phyloP scores from a whole-genome alignment of 164 flowering plant genomes.

The Paratinospora sagittata region DNA sequence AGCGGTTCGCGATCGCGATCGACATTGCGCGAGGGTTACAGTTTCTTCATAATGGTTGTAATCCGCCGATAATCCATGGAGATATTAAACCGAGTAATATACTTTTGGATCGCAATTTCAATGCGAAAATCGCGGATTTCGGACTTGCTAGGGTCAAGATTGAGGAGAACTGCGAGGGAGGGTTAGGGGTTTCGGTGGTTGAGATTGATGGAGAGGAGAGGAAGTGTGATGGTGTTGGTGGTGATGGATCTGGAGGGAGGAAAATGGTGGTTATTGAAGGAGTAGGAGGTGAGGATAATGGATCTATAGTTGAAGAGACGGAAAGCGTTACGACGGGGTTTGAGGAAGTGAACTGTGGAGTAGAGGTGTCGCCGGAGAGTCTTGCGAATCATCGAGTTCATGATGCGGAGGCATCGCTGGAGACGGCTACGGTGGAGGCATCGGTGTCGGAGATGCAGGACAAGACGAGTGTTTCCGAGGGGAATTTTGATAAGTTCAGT shows the following conservation, averaged over 20 bases:
- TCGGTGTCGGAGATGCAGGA: slow-evolving; percentile 53
- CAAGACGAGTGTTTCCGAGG: slow-evolving; percentile 52
- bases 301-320: slow-evolving; percentile 60
- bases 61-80: slow-evolving; percentile 82
- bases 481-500: slow-evolving; percentile 53
- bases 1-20: slow-evolving; percentile 38
- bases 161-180: slow-evolving; percentile 27
- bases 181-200: slow-evolving; percentile 8
- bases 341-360: slow-evolving; percentile 45
- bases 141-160: slow-evolving; percentile 58
- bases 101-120: slow-evolving; percentile 50
- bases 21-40: slow-evolving; percentile 57
- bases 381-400: slow-evolving; percentile 26
- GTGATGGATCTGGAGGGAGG: slow-evolving; percentile 18
- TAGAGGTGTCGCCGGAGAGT: slow-evolving; percentile 51
- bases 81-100: slow-evolving; percentile 92
- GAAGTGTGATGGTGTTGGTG: neutral
- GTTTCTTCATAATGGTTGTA: slow-evolving; percentile 53
- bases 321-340: slow-evolving; percentile 57
- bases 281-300: slow-evolving; percentile 50
- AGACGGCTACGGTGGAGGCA: slow-evolving; percentile 27
- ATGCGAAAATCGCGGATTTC: slow-evolving; percentile 81
- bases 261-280: slow-evolving; percentile 16
- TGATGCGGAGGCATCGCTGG: slow-evolving; percentile 45
- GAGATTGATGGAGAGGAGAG: slow-evolving; percentile 19